Percentiles rank a stretch among this genome's conserved stretches.
These are phyloP conservation scores for Fusarium sp. DNA, from an alignment of 2,329 filamentous ascomycete species.

Conservation along the genomic window DNA sequence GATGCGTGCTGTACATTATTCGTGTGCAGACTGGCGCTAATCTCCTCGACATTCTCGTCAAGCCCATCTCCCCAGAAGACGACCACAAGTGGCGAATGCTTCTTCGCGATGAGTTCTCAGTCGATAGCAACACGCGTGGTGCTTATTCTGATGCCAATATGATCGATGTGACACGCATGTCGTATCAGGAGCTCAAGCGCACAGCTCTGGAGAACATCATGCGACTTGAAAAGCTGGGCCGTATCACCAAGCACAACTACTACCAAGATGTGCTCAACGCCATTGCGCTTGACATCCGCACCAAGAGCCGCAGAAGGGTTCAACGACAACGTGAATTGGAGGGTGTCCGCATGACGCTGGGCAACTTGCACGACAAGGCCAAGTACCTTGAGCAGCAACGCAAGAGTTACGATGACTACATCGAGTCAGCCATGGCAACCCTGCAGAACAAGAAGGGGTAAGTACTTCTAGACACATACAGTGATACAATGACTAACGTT, in stretches of 20 bases:
- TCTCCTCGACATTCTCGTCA: conserved; percentile 95
- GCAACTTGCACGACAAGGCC: conserved; percentile 87
- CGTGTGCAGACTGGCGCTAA: conserved; percentile 92
- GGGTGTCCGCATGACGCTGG: conserved; percentile 80
- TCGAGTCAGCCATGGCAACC: conserved; percentile 98
- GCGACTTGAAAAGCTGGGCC: conserved; percentile 86
- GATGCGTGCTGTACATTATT: conserved; percentile 97
- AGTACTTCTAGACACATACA: conserved; percentile 47
- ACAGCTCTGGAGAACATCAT: conserved; percentile 96
- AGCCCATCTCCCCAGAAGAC: conserved; percentile 88
- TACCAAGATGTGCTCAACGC: conserved; percentile 99
- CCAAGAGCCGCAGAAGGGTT: conserved; percentile 92
- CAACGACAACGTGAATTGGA: conserved; percentile 94
- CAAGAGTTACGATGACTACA: conserved; percentile 99
- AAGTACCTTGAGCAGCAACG: conserved; percentile 94
- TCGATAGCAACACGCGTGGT: conserved; percentile 77
- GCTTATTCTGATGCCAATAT: conserved; percentile 94
- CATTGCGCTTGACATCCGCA: conserved; percentile 96
- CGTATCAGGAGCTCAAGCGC: conserved; percentile 92
- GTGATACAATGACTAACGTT: conserved; percentile 33
- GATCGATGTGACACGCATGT: conserved; percentile 90
- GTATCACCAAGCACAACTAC: conserved; percentile 90
- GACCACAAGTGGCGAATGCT: conserved; percentile 89
- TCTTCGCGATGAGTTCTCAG: conserved; percentile 83
- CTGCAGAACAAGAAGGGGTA: conserved; percentile 96